A percentile compares a stretch with the other conserved stretches of the same genome.
Evolutionary conservation across 345 rosid species (phyloP).

Genomic region (Salix udensis): DNA sequence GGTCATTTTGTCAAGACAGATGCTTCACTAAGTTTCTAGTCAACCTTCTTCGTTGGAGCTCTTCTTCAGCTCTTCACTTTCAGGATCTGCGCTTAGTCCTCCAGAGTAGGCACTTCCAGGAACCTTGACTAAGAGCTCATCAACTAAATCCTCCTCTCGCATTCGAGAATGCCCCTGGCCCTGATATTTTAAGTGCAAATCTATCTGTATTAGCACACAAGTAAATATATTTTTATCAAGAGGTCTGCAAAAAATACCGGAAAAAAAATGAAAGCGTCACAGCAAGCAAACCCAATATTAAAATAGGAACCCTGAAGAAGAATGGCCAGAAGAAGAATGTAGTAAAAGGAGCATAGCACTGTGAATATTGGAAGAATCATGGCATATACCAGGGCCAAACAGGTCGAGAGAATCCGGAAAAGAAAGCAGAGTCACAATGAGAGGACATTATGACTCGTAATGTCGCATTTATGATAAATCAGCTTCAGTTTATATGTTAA

Average conservation of each 20-base stretch:
- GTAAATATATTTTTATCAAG: neutral
- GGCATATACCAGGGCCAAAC: too few relatives aligned
- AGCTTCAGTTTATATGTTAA: too few relatives aligned
- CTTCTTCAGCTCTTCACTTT: neutral
- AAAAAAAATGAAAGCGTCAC: neutral
- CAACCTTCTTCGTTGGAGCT: neutral
- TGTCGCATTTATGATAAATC: too few relatives aligned
- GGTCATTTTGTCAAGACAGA: too few relatives aligned
- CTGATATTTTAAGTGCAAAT: slow-evolving; percentile 28
- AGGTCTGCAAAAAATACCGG: neutral
- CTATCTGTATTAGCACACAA: neutral
- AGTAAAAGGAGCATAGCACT: too few relatives aligned
- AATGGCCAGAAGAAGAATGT: too few relatives aligned
- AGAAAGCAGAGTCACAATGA: too few relatives aligned
- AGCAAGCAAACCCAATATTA: too few relatives aligned
- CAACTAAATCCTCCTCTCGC: slow-evolving; percentile 34
- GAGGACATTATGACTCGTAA: too few relatives aligned
- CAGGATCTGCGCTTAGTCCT: neutral
- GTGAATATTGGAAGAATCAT: too few relatives aligned
- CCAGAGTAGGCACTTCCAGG: slow-evolving; percentile 90
- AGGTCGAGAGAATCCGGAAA: too few relatives aligned
- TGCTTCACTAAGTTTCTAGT: neutral
- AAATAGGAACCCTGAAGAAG: too few relatives aligned
- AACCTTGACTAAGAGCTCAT: slow-evolving; percentile 68
- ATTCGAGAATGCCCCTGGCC: slow-evolving; percentile 26